These are phyloP conservation scores for Albugo laibachii DNA, from an alignment of 352 stramenopile species.

Conservation along the genomic window DNA sequence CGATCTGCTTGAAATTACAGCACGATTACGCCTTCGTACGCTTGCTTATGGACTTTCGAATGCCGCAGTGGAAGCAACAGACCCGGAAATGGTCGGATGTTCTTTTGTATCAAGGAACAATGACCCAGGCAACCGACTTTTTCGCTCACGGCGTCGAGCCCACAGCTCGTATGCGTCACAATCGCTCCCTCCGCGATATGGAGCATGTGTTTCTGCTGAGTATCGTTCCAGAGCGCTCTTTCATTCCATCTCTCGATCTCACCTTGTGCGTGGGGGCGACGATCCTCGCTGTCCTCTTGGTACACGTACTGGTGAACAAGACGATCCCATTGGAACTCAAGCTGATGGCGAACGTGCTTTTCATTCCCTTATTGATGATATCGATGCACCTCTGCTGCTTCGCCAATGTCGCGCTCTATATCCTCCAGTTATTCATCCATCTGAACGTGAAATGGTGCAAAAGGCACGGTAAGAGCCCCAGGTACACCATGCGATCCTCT, in stretches of 20 bases:
- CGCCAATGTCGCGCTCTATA: constrained; percentile 36
- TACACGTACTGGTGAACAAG: no score
- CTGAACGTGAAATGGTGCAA: constrained; percentile 22
- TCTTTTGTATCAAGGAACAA: constrained; percentile 2
- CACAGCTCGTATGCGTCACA: background rate
- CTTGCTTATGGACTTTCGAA: constrained; percentile 13
- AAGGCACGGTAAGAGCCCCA: constrained; percentile 17
- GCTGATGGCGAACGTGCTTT: background rate
- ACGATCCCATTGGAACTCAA: no score
- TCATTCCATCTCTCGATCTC: no score
- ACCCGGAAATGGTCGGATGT: constrained; percentile 9
- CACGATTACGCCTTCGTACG: constrained; percentile 10
- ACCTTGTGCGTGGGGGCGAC: no score
- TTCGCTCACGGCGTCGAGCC: constrained; percentile 1
- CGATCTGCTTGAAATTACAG: constrained; percentile 8
- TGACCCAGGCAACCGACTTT: background rate
- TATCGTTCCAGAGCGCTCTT: constrained; percentile 1
- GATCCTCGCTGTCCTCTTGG: no score
- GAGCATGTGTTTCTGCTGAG: constrained; percentile 8
- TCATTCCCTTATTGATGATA: constrained; percentile 11
- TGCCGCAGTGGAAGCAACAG: constrained; percentile 13
- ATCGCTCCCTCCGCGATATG: constrained; percentile 3
- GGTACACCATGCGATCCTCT: background rate
- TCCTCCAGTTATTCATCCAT: constrained; percentile 38
- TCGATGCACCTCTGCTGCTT: constrained; percentile 31